Evolutionary conservation across 441 rosid genomes (phyloP), one percentile per base, ranked within the genome.

Genomic region (Jatropha podagrica): DNA sequence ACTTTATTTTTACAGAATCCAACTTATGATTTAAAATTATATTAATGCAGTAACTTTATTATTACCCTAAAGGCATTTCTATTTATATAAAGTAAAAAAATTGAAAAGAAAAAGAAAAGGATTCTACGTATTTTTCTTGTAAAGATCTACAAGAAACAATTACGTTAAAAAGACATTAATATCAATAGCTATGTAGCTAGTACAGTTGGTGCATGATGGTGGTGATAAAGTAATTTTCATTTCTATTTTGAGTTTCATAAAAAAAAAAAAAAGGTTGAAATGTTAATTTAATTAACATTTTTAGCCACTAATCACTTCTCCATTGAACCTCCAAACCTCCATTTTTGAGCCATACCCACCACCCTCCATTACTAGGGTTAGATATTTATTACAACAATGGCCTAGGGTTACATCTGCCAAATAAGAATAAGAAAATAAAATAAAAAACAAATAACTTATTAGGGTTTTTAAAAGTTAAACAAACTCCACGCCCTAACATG

Each of bases 391-490:
- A 32, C 32, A 32, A 32, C 32, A 32, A 32, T 32, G 32, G 32
- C 32, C 32, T 32, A 32, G 32, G 32, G 2, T 1, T 32, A 32
- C 32, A 32, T 32, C 32, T 32, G 32, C 32, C 32, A 32, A 32
- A 32, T 32, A 32, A 32, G 2, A 23, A 23, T 42, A 42, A 42
- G 1, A 42, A 42, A 42, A 44, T 44, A 44, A 44, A 5, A 11
- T 42, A 42, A 44, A 73, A 20, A 23, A 48, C 64, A 38, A 27
- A 32, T 59, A 67, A 61, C 72, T 77, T n/a, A 56, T 56, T 87
- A 86, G 91, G 89, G 90, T 89, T 88, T 85, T 81, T 37, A 17
- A 48, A 55, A 23, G 42, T 63, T 52, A 4, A 72, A 68, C 80
- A 17, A 69, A 56, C 60, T 3, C 78, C 81, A 86, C 81, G 78